A percentile compares a stretch with the other conserved stretches of the same genome.
Evolutionary conservation across 176 grass and related monocot genomes (phyloP).

Genomic region (Oryza rufipogon): DNA sequence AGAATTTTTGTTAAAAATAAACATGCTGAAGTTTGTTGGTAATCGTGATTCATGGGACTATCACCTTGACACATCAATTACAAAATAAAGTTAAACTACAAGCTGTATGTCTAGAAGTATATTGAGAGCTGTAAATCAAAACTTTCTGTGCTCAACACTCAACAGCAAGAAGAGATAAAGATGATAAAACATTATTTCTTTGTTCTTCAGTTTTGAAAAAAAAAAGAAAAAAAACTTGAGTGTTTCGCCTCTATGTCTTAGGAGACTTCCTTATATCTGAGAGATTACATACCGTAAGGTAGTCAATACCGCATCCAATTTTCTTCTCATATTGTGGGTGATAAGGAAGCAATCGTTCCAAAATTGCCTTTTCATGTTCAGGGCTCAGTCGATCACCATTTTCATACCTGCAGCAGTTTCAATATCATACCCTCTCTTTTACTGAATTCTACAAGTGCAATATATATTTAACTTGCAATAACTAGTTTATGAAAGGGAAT

Average conservation of each 20-base stretch:
- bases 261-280: neutral
- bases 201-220: neutral
- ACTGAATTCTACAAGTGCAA: neutral
- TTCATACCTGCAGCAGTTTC: slow-evolving; percentile 65
- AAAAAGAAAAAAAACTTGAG: neutral
- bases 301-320: slow-evolving; percentile 90
- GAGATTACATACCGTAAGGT: slow-evolving; percentile 65
- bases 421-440: neutral
- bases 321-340: slow-evolving; percentile 95
- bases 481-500: neutral
- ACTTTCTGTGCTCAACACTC: neutral
- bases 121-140: neutral
- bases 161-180: neutral
- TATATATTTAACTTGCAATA: neutral
- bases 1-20: neutral
- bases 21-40: slow-evolving; percentile 21
- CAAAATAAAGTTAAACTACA: slow-evolving; percentile 28
- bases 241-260: neutral
- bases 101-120: neutral
- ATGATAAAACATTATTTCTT: neutral
- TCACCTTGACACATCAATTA: neutral
- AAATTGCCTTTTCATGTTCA: slow-evolving; percentile 80
- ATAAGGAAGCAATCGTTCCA: slow-evolving; percentile 86
- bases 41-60: neutral
- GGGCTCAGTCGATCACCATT: slow-evolving; percentile 72